Conservation (phyloP, 2,329 filamentous ascomycete genomes). For the Colletotrichum nymphaeae region DNA sequence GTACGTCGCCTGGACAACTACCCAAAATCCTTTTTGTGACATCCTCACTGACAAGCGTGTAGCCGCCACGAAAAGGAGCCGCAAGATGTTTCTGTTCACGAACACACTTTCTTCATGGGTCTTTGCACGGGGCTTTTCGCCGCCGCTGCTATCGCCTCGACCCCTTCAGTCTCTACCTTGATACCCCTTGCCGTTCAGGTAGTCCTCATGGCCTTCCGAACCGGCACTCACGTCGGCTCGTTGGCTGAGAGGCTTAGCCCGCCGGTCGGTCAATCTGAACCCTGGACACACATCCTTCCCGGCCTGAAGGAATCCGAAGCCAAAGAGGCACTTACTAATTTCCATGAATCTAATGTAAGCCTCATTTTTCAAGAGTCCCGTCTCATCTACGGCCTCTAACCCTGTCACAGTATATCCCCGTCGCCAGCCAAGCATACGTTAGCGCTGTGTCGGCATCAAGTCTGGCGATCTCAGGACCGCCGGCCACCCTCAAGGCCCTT, state of each 20-base stretch:
- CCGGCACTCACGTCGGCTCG: slow-evolving; percentile 66
- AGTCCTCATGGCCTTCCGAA: slow-evolving; percentile 74
- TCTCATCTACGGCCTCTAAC: not conserved
- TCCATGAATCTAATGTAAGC: slow-evolving; percentile 65
- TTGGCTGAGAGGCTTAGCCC: slow-evolving; percentile 59
- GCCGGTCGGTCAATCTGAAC: slow-evolving; percentile 58
- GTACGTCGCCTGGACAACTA: slow-evolving; percentile 54
- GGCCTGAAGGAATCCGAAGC: slow-evolving; percentile 63
- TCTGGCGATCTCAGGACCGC: slow-evolving; percentile 66
- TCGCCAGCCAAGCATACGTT: slow-evolving; percentile 62
- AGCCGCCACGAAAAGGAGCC: slow-evolving; percentile 66
- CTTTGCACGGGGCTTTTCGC: slow-evolving; percentile 78
- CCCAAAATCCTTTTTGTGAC: not conserved
- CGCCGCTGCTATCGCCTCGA: slow-evolving; percentile 74
- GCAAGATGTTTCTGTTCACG: slow-evolving; percentile 60
- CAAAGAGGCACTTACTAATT: slow-evolving; percentile 63
- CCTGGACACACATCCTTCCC: slow-evolving; percentile 77
- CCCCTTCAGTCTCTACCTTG: slow-evolving; percentile 70
- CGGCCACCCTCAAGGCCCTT: slow-evolving; percentile 58
- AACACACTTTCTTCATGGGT: slow-evolving; percentile 68
- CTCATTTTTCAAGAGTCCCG: slow-evolving; percentile 31
- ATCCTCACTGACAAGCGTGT: slow-evolving; percentile 43
- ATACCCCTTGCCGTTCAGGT: slow-evolving; percentile 72
- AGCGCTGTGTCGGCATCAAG: slow-evolving; percentile 62
- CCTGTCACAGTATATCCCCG: slow-evolving; percentile 52